Base-by-base conservation (phyloP, 2,329 filamentous ascomycete species). In the Seiridium unicorne region DNA sequence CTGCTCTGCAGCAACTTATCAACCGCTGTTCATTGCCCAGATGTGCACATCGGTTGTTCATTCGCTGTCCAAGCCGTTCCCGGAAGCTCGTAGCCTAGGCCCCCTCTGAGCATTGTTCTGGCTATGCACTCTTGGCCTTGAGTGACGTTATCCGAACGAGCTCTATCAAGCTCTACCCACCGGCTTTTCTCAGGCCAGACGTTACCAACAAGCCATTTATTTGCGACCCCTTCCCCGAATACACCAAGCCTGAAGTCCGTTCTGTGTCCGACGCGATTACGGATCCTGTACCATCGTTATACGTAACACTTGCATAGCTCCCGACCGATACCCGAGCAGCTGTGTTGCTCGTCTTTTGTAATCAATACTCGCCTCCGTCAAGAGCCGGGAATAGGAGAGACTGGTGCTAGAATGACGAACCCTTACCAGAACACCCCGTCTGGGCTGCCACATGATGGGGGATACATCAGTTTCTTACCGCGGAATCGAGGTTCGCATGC, bases 401-500 rank as follows among this genome's bases (percentile, higher is more conserved):
- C 18, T 32, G 18, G 35, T 34, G 49, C 18, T 6, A 53, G 35
- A 65, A 81, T 81, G 79, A 72, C 77, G 64, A 79, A 79, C 64
- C 77, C 77, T 10, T 79, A 75, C 60, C 73, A 74, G 26, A 71
- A 74, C 64, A 68, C 66, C 64, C 66, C 72, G 7, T 64, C 72
- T 54, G 71, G 69, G 64, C 73, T 72, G 60, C 68, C 70, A 57
- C 64, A 70, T 61, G 74, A 76, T 58, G 66, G 70, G 44, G 67
- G 69, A 40, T 68, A 73, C 47, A 68, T 70, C 13, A 65, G 65
- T 49, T 74, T 73, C 51, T 60, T 72, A 38, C 72, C 73, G 38
- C 73, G 74, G 51, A 72, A 66, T 18, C 66, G 75, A 47, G 70
- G 72, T 51, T 77, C 78, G n/a, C 78, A 79, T 67, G 76, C 77